phyloP scores from a whole-genome alignment of 768 basidiomycete genomes.

The Fomitopsis serialis region DNA sequence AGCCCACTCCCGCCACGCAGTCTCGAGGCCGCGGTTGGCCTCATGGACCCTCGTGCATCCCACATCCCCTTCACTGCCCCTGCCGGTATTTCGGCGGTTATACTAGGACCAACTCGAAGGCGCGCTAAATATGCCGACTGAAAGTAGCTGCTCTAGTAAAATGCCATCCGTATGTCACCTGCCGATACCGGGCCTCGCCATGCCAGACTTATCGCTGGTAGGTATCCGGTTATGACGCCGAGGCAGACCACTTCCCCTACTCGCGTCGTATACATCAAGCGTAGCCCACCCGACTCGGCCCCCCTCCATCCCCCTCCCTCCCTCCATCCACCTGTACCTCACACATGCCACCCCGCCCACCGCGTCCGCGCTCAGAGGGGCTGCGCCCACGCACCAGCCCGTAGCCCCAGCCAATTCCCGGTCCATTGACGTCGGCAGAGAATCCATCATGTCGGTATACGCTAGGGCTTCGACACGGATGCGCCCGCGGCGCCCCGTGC shows the following conservation, averaged over 20 bases:
- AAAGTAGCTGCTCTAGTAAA: no score
- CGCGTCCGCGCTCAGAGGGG: slow-evolving; percentile 31
- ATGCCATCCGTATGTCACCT: no score
- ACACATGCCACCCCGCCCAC: slow-evolving; percentile 50
- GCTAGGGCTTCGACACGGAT: slow-evolving; percentile 36
- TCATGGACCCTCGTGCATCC: no score
- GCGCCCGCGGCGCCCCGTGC: slow-evolving; percentile 43
- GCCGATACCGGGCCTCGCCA: no score
- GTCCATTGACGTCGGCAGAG: slow-evolving; percentile 49
- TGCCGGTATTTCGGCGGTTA: no score
- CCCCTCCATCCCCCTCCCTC: slow-evolving; percentile 52
- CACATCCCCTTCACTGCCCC: no score
- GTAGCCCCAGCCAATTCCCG: slow-evolving; percentile 43
- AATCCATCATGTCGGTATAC: slow-evolving; percentile 74
- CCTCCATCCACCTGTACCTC: slow-evolving; percentile 69
- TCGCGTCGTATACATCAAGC: slow-evolving; percentile 38
- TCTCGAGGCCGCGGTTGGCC: no score
- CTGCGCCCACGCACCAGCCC: slow-evolving; percentile 31
- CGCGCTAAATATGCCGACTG: no score
- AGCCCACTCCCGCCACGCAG: no score
- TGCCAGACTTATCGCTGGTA: slow-evolving; percentile 19
- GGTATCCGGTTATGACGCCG: slow-evolving; percentile 49
- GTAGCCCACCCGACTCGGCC: slow-evolving; percentile 21
- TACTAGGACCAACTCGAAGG: no score
- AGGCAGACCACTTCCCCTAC: slow-evolving; percentile 38